Conservation (phyloP, 306 rosid genomes). For the Ormosia semicastrata region DNA sequence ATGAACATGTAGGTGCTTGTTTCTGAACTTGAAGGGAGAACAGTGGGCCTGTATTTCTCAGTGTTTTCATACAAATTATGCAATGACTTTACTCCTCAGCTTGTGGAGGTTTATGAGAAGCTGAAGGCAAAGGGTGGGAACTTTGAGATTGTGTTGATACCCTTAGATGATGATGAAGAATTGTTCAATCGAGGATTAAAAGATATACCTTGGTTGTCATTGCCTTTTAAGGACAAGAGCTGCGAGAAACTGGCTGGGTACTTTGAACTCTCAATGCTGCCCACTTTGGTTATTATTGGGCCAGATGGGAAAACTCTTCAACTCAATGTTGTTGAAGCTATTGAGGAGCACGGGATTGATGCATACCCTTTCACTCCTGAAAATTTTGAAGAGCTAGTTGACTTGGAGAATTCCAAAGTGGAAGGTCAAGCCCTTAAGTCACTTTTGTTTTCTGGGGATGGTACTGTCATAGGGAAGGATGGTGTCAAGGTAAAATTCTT, state of each 20-base stretch:
- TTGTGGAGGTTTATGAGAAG: conserved; percentile 53
- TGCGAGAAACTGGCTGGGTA: conserved; percentile 38
- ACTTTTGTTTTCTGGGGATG: conserved; percentile 51
- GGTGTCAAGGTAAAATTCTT: conserved; percentile 50
- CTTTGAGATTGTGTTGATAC: conserved; percentile 61
- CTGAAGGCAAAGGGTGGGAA: conserved; percentile 53
- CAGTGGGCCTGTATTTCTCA: conserved; percentile 60
- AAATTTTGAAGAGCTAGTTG: conserved; percentile 52
- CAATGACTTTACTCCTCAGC: conserved; percentile 40
- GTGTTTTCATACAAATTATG: conserved; percentile 16
- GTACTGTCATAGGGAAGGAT: conserved; percentile 50
- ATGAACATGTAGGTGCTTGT: conserved; percentile 45
- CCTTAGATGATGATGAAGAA: conserved; percentile 52
- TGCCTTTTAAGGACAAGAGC: conserved; percentile 58
- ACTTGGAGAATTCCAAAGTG: conserved; percentile 55
- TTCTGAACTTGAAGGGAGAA: conserved; percentile 71
- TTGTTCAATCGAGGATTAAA: conserved; percentile 37
- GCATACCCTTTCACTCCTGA: conserved; percentile 79
- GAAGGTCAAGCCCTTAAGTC: conserved; percentile 65
- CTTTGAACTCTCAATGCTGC: conserved; percentile 56
- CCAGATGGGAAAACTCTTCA: conserved; percentile 63
- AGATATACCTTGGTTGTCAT: conserved; percentile 57
- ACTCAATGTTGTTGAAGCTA: conserved; percentile 47
- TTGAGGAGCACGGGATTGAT: conserved; percentile 53
- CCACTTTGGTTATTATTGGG: conserved; percentile 64